Evolutionary conservation across 2,329 filamentous ascomycete genomes (phyloP), one percentile per base, ranked within the genome.

Genomic region (Pestalotiopsis sp.): DNA sequence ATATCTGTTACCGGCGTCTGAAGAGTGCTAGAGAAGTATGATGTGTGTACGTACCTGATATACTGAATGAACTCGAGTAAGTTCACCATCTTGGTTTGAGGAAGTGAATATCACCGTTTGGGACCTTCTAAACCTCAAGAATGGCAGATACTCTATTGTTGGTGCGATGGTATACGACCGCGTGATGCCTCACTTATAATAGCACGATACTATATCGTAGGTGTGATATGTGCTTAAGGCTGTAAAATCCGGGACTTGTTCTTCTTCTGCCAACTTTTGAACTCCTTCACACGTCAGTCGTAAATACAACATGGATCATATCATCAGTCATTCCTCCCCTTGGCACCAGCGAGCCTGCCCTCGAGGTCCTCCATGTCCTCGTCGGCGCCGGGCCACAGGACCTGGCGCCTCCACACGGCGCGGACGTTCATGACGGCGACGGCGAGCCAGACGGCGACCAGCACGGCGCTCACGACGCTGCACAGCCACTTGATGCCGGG

Each of bases 361-460:
- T 52, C 45, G 7, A 52, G 20, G 3, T n/a, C 45, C 45, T 68
- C 62, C 61, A 66, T 59, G 14, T 64, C 62, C 56, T 68, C 56
- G 12, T 68, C 67, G 52, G 31, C 59, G 12, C 56, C 67, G 14
- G 84, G 77, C 80, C 87, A 72, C 74, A 88, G 77, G 1, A 88
- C 81, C 36, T 87, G 80, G 36, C 80, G 78, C 9, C 78, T 79
- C 73, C 73, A 77, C 45, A 88, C 76, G 2, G 84, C 86, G 17
- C 80, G 75, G 0, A 85, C 73, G 71, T 86, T 81, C 45, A 77
- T 78, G 3, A 78, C 73, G 17, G 84, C 80, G n/a, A 84, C 82
- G 71, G 85, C 76, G 3, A 88, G 56, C 82, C 85, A 89, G 75
- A 87, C 81, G 9, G 78, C 77, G 2, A 88, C 79, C 64, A 89